Evolutionary conservation across 2,329 filamentous ascomycete species (phyloP).

Genomic region (Golovinomyces cichoracearum): DNA sequence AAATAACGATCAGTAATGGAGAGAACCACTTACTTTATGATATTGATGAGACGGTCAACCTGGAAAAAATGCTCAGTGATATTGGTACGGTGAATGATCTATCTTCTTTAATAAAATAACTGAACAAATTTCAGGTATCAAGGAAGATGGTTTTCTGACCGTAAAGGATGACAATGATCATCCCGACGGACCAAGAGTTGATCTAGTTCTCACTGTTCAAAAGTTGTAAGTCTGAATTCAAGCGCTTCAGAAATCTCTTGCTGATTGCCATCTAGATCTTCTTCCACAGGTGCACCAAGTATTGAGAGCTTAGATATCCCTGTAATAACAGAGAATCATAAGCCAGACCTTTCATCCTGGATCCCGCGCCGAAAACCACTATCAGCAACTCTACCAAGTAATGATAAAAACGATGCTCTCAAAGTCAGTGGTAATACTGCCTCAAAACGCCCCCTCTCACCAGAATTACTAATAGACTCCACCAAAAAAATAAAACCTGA

Average conservation of each 20-base stretch:
- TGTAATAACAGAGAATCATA: constrained; percentile 3
- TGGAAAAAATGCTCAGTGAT: constrained; percentile 52
- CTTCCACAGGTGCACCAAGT: constrained; percentile 23
- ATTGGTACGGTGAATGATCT: constrained; percentile 27
- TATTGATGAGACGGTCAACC: constrained; percentile 63
- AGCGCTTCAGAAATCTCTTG: constrained; percentile 1
- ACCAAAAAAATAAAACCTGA: constrained; percentile 2
- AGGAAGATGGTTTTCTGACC: constrained; percentile 49
- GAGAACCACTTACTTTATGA: constrained; percentile 55
- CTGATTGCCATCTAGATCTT: constrained; percentile 4
- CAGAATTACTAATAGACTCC: background rate
- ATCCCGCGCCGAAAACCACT: constrained; percentile 10
- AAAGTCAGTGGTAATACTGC: constrained; percentile 1
- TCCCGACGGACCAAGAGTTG: constrained; percentile 32
- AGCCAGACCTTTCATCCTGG: constrained; percentile 4
- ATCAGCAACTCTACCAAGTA: constrained; percentile 4
- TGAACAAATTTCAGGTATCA: constrained; percentile 26
- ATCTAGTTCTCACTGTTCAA: constrained; percentile 47
- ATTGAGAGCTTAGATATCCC: constrained; percentile 19
- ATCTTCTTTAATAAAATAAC: background rate
- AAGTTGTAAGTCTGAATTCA: constrained; percentile 25
- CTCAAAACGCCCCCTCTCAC: background rate
- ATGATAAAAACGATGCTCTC: constrained; percentile 1
- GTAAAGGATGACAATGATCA: constrained; percentile 54
- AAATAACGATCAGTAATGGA: constrained; percentile 53